Evolutionary conservation across 176 grass and related monocot species (phyloP), one percentile per base, ranked within the genome.

Genomic region (Musa schizocarpa): DNA sequence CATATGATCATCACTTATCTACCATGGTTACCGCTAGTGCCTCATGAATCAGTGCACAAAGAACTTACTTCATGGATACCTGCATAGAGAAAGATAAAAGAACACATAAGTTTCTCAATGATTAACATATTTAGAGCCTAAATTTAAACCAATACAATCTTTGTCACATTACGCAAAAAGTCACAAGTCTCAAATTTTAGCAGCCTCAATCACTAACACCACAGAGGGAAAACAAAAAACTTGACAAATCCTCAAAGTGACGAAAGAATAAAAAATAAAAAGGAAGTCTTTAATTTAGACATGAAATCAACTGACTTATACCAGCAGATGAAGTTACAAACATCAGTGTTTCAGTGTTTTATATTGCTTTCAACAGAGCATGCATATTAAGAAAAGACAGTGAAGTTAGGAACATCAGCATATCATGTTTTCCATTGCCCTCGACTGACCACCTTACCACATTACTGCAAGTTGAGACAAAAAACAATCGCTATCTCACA

Each of bases 1-100:
- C 21, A 63, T 13, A 65, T 65, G 9, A 17, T 51, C 61, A 53
- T 23, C 21, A 53, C 34, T 63, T 48, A 73, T 21, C 11, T 53
- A 53, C 56, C 56, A 80, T 53, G 43, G 71, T 49, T 49, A 73
- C 69, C 29, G 64, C 3, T 50, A 52, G 48, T 20, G 10, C 43
- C 57, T 73, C 69, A 27, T 50, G 59, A 72, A 80, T 25, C 23
- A 81, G 24, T 63, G 73, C 64, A 29, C 52, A 34, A 69, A 65
- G 11, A 57, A 79, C 93, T 93, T 97, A 97, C 94, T 93, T 97
- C 94, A 74, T 97, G 90, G 83, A 93, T 93, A 71, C 94, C 93
- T 96, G 89, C 76, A 92, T 86, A 76, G 80, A 29, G 69, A 81
- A 86, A 27, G 69, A 56, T 34, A 74, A 43, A 70, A 27, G 55